Base-by-base conservation (phyloP, 1,139 yeast genomes). In the Kluyveromyces sp. region DNA sequence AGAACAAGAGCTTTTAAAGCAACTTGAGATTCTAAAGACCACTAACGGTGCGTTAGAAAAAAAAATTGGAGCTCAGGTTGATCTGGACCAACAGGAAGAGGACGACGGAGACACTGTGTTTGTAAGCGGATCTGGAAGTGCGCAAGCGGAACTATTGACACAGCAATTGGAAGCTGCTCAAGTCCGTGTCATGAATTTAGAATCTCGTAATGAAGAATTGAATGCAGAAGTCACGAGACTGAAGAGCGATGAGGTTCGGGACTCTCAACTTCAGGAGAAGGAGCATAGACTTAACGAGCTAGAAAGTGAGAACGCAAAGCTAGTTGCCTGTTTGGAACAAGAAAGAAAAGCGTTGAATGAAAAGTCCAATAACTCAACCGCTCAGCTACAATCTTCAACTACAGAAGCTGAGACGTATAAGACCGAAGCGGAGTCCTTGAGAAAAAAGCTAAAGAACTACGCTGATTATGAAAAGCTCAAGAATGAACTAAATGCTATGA, bases 161-260 rank as follows among this genome's bases (percentile, higher is more conserved):
- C 74, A 86, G 49, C 96, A 88, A 54, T 75, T 85, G 9, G 95
- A 85, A 55, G 65, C 78, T 22, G 77, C 87, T 33, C 85, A 85
- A 54, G 69, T 77, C 44, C 71, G 94, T 46, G 74, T 80, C 2
- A 62, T 77, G 43, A 88, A 83, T 53, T 73, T 88, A 43, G 95
- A 87, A 60, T 76, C 75, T 52, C 72, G 95, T 49, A 89, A 87
- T 57, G 85, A 83, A 56, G 80, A 79, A 45, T 69, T 88, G 47
- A 74, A 88, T 47, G 71, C 78, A 25, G 83, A 83, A 46, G 61
- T 87, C 40, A 76, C 84, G 31, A 67, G 60, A 36, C 61, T 65
- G 9, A 60, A 62, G 9, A 60, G 63, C 39, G 56, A 51, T 3
- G 61, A 56, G 3, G 63, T 57, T 36, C 59, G 57, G 30, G 68